Conservation (phyloP, 116 monocot genomes). For the Dioscorea cayenensis region DNA sequence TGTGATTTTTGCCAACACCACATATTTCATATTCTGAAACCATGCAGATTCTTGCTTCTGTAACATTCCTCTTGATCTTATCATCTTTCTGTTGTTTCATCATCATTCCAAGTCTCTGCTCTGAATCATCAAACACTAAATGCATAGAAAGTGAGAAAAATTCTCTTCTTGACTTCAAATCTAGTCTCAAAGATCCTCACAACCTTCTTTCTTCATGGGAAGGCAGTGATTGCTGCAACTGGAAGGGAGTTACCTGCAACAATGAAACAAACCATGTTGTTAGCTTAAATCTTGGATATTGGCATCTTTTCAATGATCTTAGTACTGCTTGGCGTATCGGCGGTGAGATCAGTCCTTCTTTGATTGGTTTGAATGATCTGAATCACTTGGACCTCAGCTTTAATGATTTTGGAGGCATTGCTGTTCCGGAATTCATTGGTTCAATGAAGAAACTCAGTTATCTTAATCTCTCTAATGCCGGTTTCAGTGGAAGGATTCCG, state of each 20-base stretch:
- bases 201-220: conserved; percentile 26
- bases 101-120: not conserved
- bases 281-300: not conserved
- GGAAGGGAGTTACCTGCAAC: conserved; percentile 18
- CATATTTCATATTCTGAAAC: no score
- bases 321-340: not conserved
- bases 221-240: conserved; percentile 22
- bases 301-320: not conserved
- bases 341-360: conserved; percentile 22
- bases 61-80: no score
- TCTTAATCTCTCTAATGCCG: conserved; percentile 17
- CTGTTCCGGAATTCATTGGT: conserved; percentile 23
- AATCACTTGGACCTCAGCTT: conserved; percentile 14
- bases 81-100: no score
- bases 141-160: conserved; percentile 2
- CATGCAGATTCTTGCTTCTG: no score
- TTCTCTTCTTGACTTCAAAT: conserved; percentile 24
- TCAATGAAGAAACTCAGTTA: conserved; percentile 11
- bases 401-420: conserved; percentile 7
- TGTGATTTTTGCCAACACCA: no score
- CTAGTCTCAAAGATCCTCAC: conserved; percentile 11
- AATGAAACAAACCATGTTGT: conserved; percentile 16
- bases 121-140: not conserved
- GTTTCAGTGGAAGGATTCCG: conserved; percentile 18
- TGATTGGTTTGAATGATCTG: conserved; percentile 9